phyloP scores from a whole-genome alignment of 2,329 filamentous ascomycete genomes.

The Penicillium capsulatum region DNA sequence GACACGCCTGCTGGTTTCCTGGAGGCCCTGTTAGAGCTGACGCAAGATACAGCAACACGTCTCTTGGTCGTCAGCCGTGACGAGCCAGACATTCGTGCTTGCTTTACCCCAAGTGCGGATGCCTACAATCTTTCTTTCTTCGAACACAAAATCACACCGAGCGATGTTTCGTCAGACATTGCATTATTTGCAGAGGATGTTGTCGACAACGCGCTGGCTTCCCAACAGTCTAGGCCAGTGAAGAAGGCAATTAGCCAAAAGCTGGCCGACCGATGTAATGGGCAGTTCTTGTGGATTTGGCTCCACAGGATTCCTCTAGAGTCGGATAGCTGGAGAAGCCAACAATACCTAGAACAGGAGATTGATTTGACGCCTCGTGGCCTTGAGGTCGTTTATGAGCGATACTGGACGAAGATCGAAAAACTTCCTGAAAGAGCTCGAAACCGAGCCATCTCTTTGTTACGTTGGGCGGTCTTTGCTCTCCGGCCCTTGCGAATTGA shows the following conservation, averaged over 20 bases:
- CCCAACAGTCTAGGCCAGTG: neutral
- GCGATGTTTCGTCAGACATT: slow-evolving; percentile 1
- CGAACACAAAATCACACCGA: slow-evolving; percentile 2
- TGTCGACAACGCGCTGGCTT: neutral
- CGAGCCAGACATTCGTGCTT: slow-evolving; percentile 6
- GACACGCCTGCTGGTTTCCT: neutral
- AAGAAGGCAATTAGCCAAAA: neutral
- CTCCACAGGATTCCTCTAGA: too few relatives aligned
- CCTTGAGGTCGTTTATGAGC: slow-evolving; percentile 4
- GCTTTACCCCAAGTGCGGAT: neutral
- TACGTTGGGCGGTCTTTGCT: slow-evolving; percentile 8
- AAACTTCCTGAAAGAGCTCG: neutral
- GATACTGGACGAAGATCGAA: slow-evolving; percentile 5
- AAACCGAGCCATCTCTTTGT: neutral
- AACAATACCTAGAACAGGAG: slow-evolving; percentile 2
- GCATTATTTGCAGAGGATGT: neutral
- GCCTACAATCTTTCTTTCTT: neutral
- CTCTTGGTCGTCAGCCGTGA: slow-evolving; percentile 7
- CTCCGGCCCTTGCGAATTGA: slow-evolving; percentile 3
- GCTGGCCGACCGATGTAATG: slow-evolving; percentile 6
- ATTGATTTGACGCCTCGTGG: slow-evolving; percentile 3
- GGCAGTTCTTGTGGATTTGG: slow-evolving; percentile 9
- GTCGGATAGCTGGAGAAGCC: too few relatives aligned
- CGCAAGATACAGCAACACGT: neutral
- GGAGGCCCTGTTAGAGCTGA: neutral